Base-by-base conservation (phyloP, 1,284 basidiomycete genomes). In the Phellopilus nigrolimitatus region DNA sequence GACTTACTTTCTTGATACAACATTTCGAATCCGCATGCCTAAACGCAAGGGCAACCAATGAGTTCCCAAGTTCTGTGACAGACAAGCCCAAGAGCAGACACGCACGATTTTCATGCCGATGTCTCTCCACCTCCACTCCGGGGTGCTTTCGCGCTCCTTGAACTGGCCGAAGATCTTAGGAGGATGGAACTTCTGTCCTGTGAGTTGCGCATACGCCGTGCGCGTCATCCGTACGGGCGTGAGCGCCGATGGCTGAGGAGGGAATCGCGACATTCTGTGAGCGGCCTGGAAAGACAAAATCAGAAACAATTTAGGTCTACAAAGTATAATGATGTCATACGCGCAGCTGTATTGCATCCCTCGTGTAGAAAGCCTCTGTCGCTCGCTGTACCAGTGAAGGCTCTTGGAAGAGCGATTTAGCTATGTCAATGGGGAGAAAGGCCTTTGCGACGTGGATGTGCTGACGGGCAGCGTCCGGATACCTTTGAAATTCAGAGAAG, bases 21-120 rank as follows among this genome's bases (percentile, higher is more conserved):
- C 78, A 97, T 97, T 70, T 97, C 94, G 59, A 97, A 97, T 0
- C 94, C 94, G 57, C 90, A 91, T 3, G 91, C 84, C 89, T 92
- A 59, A 28, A 24, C 15, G 17, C 30, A n/a, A 15, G 25, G n/a
- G 19, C 10, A 40, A 22, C 49, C 15, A 25, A 37, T 41, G 15
- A 45, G 17, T 15, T 31, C 21, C 19, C 17, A 7, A 38, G 44
- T 19, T 17, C n/a, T n/a, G n/a, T n/a, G n/a, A n/a, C n/a, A n/a
- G n/a, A 41, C 15, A 4, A 13, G 21, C 3, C n/a, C 38, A 31
- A n/a, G 21, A 5, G 25, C 17, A 4, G 7, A 15, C 1, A 67
- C 79, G 48, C 57, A 88, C 90, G 48, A 95, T 82, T 72, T 95
- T 97, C 82, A 95, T 89, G 8, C 94, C 94, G 38, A 90, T 66